These are phyloP conservation scores for Metschnikowia reukaufii DNA, from an alignment of 805 yeast species.

Conservation along the genomic window DNA sequence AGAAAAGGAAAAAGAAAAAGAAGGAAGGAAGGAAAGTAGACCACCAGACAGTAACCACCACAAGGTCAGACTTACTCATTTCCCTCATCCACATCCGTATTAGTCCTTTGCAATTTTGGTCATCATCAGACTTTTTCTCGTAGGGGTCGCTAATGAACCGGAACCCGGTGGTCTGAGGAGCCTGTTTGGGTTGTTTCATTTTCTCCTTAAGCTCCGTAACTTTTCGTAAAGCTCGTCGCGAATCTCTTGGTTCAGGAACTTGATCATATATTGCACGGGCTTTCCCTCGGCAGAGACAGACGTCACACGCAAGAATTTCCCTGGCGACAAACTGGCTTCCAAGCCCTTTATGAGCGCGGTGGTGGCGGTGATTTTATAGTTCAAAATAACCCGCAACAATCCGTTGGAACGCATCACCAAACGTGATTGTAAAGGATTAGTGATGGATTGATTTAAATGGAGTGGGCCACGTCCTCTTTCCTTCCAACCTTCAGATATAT, in stretches of 20 bases:
- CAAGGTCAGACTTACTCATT: not conserved
- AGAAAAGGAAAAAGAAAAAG: too few relatives aligned
- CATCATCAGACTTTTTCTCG: not conserved
- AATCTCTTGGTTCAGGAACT: conserved; percentile 60
- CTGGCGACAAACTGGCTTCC: conserved; percentile 80
- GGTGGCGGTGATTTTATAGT: conserved; percentile 62
- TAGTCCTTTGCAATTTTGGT: not conserved
- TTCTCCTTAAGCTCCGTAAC: conserved; percentile 38
- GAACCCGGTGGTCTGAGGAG: conserved; percentile 10
- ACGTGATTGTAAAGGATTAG: conserved; percentile 50
- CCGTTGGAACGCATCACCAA: conserved; percentile 92
- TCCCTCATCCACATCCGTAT: conserved; percentile 6
- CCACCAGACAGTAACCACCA: too few relatives aligned
- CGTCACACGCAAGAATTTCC: conserved; percentile 76
- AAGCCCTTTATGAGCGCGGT: conserved; percentile 74
- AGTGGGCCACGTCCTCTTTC: conserved; percentile 89
- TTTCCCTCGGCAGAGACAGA: conserved; percentile 58
- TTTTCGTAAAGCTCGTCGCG: conserved; percentile 56
- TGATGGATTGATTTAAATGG: conserved; percentile 63
- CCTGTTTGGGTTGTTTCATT: not conserved
- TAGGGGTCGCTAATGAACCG: conserved; percentile 9
- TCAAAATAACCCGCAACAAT: conserved; percentile 75
- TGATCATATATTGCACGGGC: conserved; percentile 83
- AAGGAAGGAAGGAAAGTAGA: too few relatives aligned
- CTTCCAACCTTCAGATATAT: conserved; percentile 82